A percentile compares a stretch with the other conserved stretches of the same genome.
These are phyloP conservation scores for Incumbomyces delicatus DNA, from an alignment of 2,329 filamentous ascomycete genomes.

Conservation along the genomic window DNA sequence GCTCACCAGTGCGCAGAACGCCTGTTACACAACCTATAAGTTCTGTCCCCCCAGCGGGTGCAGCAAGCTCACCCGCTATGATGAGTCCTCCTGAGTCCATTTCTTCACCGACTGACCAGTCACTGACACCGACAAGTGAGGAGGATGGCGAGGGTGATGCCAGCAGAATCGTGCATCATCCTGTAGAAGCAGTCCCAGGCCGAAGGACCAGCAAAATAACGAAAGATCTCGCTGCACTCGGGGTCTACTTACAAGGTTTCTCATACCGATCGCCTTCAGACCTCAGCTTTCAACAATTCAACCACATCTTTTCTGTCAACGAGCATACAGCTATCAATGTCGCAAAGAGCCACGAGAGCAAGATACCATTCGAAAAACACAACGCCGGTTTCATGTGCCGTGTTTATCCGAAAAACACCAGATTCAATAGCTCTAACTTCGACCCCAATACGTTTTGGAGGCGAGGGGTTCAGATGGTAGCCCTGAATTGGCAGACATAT, in stretches of 20 bases:
- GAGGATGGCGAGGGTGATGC: constrained; percentile 65
- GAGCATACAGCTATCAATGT: constrained; percentile 79
- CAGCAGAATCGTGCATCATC: constrained; percentile 41
- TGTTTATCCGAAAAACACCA: constrained; percentile 77
- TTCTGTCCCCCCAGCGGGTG: no score
- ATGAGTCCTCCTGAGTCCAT: constrained; percentile 40
- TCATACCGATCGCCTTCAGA: constrained; percentile 76
- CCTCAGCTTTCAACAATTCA: constrained; percentile 71
- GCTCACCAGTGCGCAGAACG: constrained; percentile 52
- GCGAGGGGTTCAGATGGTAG: constrained; percentile 92
- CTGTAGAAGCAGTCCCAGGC: constrained; percentile 51
- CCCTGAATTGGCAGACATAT: constrained; percentile 96
- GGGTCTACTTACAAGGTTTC: constrained; percentile 66
- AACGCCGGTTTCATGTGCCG: constrained; percentile 88
- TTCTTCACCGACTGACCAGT: constrained; percentile 42
- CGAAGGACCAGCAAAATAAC: constrained; percentile 69
- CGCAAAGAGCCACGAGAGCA: constrained; percentile 64
- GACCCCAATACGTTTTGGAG: constrained; percentile 91
- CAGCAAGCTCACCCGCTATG: constrained; percentile 30
- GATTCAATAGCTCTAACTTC: constrained; percentile 84
- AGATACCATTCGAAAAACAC: constrained; percentile 72
- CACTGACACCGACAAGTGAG: constrained; percentile 44
- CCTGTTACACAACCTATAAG: constrained; percentile 33
- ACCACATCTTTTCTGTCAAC: constrained; percentile 92
- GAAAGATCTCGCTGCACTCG: constrained; percentile 71